These are phyloP conservation scores for Geotrichum histeridarum DNA, from an alignment of 1,139 yeast genomes.

Conservation along the genomic window DNA sequence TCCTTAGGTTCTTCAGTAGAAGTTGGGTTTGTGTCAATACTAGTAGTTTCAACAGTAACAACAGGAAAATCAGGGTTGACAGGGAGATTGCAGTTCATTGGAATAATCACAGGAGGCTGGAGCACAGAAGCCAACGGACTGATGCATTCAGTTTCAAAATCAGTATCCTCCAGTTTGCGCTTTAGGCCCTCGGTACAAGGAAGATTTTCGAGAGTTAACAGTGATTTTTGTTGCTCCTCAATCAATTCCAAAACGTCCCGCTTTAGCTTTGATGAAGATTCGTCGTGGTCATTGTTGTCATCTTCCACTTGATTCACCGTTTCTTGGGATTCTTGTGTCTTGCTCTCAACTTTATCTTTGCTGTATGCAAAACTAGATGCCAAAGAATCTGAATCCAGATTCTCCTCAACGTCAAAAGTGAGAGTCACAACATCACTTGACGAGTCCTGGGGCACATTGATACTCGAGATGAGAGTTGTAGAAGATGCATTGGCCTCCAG, in stretches of 20 bases:
- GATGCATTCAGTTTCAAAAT: too few relatives aligned
- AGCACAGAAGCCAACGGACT: background rate
- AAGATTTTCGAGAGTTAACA: background rate
- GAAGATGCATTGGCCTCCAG: background rate
- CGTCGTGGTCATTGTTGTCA: background rate
- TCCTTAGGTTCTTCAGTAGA: background rate
- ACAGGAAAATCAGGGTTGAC: background rate
- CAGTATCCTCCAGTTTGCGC: too few relatives aligned
- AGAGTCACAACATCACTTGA: too few relatives aligned
- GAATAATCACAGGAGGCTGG: background rate
- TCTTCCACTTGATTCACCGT: constrained; percentile 4
- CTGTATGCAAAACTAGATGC: too few relatives aligned
- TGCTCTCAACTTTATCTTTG: background rate
- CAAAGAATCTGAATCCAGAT: background rate
- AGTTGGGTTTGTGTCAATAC: background rate
- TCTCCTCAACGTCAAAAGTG: background rate
- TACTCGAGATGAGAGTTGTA: background rate
- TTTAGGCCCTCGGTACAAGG: background rate
- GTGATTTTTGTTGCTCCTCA: background rate
- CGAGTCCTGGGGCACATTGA: too few relatives aligned
- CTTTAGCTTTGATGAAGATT: background rate
- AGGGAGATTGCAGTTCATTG: background rate
- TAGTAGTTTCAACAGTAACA: background rate
- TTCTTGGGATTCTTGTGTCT: too few relatives aligned
- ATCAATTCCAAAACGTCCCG: background rate